Conservation (phyloP, 2,329 filamentous ascomycete species). For the Aspergillus sojae region DNA sequence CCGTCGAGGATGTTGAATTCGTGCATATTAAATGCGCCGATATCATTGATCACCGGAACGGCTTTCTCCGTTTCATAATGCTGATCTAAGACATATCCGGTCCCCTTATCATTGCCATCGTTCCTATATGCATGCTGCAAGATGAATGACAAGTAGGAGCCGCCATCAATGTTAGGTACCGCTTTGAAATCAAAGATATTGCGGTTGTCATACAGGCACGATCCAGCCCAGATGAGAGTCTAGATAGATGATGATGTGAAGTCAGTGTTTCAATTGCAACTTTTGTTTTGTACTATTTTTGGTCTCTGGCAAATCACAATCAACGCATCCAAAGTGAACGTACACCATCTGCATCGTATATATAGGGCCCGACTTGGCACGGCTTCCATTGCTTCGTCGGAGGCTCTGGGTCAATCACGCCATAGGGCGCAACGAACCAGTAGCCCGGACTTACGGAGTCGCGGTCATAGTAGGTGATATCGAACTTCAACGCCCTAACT, state of each 20-base stretch:
- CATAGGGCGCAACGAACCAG: conserved; percentile 53
- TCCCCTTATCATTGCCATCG: conserved; percentile 45
- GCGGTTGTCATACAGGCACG: conserved; percentile 49
- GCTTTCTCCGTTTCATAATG: conserved; percentile 49
- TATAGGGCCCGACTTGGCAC: conserved; percentile 51
- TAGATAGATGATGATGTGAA: conserved; percentile 16
- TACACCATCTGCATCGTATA: conserved; percentile 53
- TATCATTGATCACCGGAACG: conserved; percentile 28
- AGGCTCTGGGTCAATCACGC: conserved; percentile 24
- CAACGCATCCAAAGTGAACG: conserved; percentile 11
- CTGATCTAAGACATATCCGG: conserved; percentile 52
- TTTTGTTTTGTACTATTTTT: conserved; percentile 1
- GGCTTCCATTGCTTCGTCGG: conserved; percentile 38
- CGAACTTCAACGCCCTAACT: conserved; percentile 28
- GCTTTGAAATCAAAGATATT: conserved; percentile 52
- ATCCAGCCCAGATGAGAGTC: conserved; percentile 52
- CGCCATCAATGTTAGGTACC: conserved; percentile 47
- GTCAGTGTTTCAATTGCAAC: background rate
- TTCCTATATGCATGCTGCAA: conserved; percentile 30
- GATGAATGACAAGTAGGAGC: conserved; percentile 53
- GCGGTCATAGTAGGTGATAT: conserved; percentile 31
- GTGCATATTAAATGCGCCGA: conserved; percentile 43
- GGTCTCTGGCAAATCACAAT: conserved; percentile 3
- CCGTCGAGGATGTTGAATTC: conserved; percentile 43
- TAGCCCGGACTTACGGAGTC: conserved; percentile 45